Percentiles rank a stretch among this genome's conserved stretches.
Conservation (phyloP, 441 rosid species). For the Populus tomentosa region DNA sequence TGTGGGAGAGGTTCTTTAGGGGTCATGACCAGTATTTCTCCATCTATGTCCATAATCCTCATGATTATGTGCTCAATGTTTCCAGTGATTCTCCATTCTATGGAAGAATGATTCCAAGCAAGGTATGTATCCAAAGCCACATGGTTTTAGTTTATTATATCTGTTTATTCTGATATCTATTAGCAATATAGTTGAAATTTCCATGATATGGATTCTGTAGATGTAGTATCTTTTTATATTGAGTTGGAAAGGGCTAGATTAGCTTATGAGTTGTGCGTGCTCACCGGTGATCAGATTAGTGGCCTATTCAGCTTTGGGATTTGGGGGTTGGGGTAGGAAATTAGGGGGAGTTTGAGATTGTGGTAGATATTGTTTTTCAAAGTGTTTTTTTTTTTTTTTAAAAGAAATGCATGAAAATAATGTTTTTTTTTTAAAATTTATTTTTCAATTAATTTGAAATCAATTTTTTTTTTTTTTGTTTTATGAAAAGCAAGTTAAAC, state of each 20-base stretch:
- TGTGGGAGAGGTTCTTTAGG: slow-evolving; percentile 92
- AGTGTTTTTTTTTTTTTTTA: too few relatives aligned
- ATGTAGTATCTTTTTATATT: neutral
- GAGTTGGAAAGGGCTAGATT: neutral
- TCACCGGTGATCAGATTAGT: neutral
- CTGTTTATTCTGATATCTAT: neutral
- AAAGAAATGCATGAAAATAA: too few relatives aligned
- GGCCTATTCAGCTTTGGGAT: neutral
- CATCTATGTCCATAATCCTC: slow-evolving; percentile 69
- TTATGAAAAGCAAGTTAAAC: too few relatives aligned
- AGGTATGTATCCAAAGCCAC: slow-evolving; percentile 41
- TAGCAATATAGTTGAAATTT: neutral
- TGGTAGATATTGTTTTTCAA: too few relatives aligned
- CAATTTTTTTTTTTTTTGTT: too few relatives aligned
- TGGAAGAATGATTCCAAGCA: slow-evolving; percentile 70
- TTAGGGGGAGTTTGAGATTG: too few relatives aligned
- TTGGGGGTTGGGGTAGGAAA: neutral
- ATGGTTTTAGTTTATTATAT: neutral
- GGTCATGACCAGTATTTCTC: slow-evolving; percentile 57
- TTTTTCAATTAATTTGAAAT: too few relatives aligned
- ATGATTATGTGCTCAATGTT: slow-evolving; percentile 47
- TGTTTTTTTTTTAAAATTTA: too few relatives aligned
- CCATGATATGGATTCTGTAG: neutral
- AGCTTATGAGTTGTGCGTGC: neutral
- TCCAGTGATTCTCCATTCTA: slow-evolving; percentile 61